These are phyloP conservation scores for Fusarium decemcellulare DNA, from an alignment of 2,329 filamentous ascomycete genomes.

Conservation along the genomic window DNA sequence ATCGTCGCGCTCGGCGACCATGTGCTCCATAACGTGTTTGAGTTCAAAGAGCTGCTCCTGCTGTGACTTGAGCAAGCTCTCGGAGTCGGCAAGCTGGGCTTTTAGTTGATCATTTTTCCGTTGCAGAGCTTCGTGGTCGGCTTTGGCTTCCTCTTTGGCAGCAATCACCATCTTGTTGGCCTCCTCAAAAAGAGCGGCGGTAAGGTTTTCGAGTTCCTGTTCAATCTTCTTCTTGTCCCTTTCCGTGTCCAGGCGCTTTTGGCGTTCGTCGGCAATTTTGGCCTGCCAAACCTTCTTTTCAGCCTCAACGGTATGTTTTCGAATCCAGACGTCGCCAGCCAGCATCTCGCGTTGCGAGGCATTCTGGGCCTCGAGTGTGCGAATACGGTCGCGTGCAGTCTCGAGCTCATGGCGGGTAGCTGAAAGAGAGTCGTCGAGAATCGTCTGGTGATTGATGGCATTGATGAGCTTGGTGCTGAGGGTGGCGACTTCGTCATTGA, in stretches of 20 bases:
- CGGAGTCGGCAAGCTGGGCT: constrained; percentile 87
- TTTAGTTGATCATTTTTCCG: constrained; percentile 91
- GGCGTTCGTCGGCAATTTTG: constrained; percentile 75
- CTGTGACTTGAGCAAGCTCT: constrained; percentile 87
- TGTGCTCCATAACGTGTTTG: constrained; percentile 92
- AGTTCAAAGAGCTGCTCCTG: constrained; percentile 94
- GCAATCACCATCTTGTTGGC: constrained; percentile 96
- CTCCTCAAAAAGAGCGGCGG: constrained; percentile 95
- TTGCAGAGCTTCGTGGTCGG: constrained; percentile 84
- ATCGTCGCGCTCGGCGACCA: constrained; percentile 82
- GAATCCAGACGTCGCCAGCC: constrained; percentile 81
- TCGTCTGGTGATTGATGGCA: constrained; percentile 96
- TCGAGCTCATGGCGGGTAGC: constrained; percentile 89
- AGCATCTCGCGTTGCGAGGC: constrained; percentile 81
- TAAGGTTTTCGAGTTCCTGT: constrained; percentile 90
- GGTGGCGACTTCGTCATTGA: constrained; percentile 83
- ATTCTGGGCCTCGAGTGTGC: constrained; percentile 75
- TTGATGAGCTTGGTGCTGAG: constrained; percentile 97
- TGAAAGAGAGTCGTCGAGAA: constrained; percentile 88
- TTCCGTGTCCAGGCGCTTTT: constrained; percentile 75
- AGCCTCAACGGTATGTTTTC: constrained; percentile 80
- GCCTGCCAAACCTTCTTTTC: constrained; percentile 74
- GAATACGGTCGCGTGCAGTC: constrained; percentile 75
- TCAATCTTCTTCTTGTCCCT: constrained; percentile 92
- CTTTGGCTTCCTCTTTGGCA: constrained; percentile 89